Percentiles rank a stretch among this genome's conserved stretches.
Conservation (phyloP, 306 rosid species). For the Medicago arabica region DNA sequence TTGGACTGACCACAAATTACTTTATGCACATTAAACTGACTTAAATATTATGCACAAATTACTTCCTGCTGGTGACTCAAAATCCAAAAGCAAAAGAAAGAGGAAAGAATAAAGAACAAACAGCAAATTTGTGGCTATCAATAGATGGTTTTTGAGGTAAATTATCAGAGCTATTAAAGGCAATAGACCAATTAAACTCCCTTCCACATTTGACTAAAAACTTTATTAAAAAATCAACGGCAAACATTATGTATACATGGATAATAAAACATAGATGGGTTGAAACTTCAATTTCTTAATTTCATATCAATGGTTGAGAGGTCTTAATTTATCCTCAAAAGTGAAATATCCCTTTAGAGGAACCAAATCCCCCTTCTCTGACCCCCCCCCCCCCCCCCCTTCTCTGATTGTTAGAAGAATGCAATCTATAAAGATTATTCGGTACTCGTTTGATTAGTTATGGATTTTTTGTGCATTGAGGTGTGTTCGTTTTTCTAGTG, state of each 20-base stretch:
- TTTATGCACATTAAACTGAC: constrained; percentile 12
- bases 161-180: neutral
- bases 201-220: neutral
- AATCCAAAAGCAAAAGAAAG: constrained; percentile 10
- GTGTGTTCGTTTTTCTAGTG: too few species aligned
- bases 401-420: constrained; percentile 1
- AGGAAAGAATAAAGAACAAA: constrained; percentile 1
- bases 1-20: constrained; percentile 25
- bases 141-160: neutral
- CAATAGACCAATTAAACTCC: constrained; percentile 23
- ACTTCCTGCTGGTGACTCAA: neutral
- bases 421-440: neutral
- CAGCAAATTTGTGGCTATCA: constrained; percentile 18
- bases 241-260: neutral
- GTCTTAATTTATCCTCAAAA: neutral
- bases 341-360: neutral
- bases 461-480: neutral
- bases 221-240: neutral
- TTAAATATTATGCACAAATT: constrained; percentile 11
- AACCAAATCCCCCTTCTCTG: neutral
- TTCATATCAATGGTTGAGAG: neutral
- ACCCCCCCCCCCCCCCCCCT: too few species aligned
- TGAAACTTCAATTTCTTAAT: neutral
- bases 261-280: neutral
- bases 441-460: neutral